These are phyloP conservation scores for Botryotinia convoluta DNA, from an alignment of 2,329 filamentous ascomycete genomes.

Conservation along the genomic window DNA sequence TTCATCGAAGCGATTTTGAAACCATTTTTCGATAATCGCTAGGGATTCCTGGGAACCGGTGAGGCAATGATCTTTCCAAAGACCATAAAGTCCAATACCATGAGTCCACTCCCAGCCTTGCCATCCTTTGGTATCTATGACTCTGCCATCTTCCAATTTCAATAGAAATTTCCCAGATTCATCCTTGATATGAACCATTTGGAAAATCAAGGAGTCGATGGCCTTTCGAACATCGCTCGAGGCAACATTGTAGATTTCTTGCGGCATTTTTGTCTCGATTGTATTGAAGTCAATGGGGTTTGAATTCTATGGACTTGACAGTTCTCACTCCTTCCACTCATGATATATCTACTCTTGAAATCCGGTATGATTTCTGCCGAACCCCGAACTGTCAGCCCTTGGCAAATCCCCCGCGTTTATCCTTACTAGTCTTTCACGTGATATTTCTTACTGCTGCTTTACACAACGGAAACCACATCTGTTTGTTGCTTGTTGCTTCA, in stretches of 20 bases:
- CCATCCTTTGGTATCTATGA: slow-evolving; percentile 75
- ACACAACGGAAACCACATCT: not conserved
- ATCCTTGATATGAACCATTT: slow-evolving; percentile 76
- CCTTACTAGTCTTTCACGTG: slow-evolving; percentile 7
- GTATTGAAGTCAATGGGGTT: not conserved
- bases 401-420: slow-evolving; percentile 11
- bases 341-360: not conserved
- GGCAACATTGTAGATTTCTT: slow-evolving; percentile 43
- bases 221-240: slow-evolving; percentile 48
- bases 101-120: slow-evolving; percentile 83
- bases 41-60: slow-evolving; percentile 61
- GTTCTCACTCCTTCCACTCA: not conserved
- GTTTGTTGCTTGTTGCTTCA: not conserved
- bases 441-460: not conserved
- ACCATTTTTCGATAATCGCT: slow-evolving; percentile 71
- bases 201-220: slow-evolving; percentile 66
- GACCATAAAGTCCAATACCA: slow-evolving; percentile 74
- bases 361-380: slow-evolving; percentile 8
- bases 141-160: slow-evolving; percentile 65
- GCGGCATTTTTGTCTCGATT: slow-evolving; percentile 17
- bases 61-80: slow-evolving; percentile 78
- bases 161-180: slow-evolving; percentile 71
- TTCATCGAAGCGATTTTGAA: slow-evolving; percentile 55
- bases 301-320: not conserved
- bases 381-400: not conserved